Percentiles rank a stretch among this genome's conserved stretches.
These are phyloP conservation scores for Suaeda aralocaspica DNA, from an alignment of 148 eudicot species.

Conservation along the genomic window DNA sequence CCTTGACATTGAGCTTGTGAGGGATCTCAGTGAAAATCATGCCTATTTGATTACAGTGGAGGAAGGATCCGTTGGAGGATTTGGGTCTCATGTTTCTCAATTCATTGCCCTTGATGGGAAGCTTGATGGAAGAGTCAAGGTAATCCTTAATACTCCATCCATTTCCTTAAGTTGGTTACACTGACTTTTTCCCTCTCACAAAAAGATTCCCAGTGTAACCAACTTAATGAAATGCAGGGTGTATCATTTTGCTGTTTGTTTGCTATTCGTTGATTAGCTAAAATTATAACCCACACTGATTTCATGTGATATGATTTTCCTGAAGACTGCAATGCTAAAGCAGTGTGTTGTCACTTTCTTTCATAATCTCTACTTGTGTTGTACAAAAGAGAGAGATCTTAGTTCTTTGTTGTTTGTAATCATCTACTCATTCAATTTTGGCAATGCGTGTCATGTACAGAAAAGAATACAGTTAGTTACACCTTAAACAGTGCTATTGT, in stretches of 20 bases:
- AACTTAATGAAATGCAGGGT: too few relatives aligned
- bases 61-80: slow-evolving; percentile 92
- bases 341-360: not conserved
- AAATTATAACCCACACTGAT: not conserved
- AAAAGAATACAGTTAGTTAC: too few relatives aligned
- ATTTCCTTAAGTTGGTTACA: too few relatives aligned
- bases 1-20: slow-evolving; percentile 70
- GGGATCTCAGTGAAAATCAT: slow-evolving; percentile 70
- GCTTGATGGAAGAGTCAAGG: slow-evolving; percentile 85
- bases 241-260: not conserved
- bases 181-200: too few relatives aligned
- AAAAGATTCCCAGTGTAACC: too few relatives aligned
- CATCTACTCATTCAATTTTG: not conserved
- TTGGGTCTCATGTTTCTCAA: slow-evolving; percentile 90
- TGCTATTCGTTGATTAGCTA: not conserved
- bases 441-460: not conserved
- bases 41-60: slow-evolving; percentile 76
- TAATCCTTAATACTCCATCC: slow-evolving; percentile 25
- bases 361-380: not conserved
- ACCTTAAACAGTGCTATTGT: not conserved
- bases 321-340: not conserved
- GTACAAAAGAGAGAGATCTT: not conserved
- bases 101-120: slow-evolving; percentile 83
- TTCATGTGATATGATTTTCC: not conserved
- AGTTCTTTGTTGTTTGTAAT: not conserved